A percentile compares a stretch with the other conserved stretches of the same genome.
Conservation (phyloP, 2,329 filamentous ascomycete species). For the Ascochyta viciae-villosae region DNA sequence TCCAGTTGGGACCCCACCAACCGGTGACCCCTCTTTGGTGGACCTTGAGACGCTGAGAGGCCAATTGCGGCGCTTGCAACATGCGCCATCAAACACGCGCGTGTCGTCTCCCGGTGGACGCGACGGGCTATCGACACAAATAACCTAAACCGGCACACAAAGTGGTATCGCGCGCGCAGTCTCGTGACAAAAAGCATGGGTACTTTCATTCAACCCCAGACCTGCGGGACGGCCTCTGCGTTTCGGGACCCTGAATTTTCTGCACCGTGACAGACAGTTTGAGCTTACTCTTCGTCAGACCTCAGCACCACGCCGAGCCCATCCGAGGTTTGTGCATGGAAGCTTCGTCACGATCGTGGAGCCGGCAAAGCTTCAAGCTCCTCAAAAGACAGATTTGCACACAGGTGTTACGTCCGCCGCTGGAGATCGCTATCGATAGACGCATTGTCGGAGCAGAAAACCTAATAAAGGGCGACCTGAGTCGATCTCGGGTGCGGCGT, state of each 20-base stretch:
- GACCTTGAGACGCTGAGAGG: slow-evolving; percentile 38
- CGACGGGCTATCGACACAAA: slow-evolving; percentile 43
- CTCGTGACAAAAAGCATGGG: slow-evolving; percentile 40
- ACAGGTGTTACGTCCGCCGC: slow-evolving; percentile 16
- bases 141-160: slow-evolving; percentile 25
- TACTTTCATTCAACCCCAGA: slow-evolving; percentile 33
- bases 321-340: slow-evolving; percentile 22
- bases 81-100: slow-evolving; percentile 32
- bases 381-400: slow-evolving; percentile 7
- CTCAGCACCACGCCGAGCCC: slow-evolving; percentile 23
- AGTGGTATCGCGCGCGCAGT: slow-evolving; percentile 34
- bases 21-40: slow-evolving; percentile 45
- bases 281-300: slow-evolving; percentile 26
- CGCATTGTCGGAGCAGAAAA: slow-evolving; percentile 17
- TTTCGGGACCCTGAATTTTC: slow-evolving; percentile 43
- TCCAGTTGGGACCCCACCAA: slow-evolving; percentile 43
- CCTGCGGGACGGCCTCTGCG: slow-evolving; percentile 31
- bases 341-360: slow-evolving; percentile 17
- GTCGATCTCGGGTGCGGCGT: slow-evolving; percentile 17
- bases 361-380: slow-evolving; percentile 11
- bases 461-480: slow-evolving; percentile 15
- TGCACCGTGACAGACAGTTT: slow-evolving; percentile 28
- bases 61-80: slow-evolving; percentile 41
- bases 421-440: slow-evolving; percentile 15
- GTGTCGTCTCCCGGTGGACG: slow-evolving; percentile 44